Evolutionary conservation across 306 rosid species (phyloP), one percentile per base, ranked within the genome.

Genomic region (Corylus avellana): DNA sequence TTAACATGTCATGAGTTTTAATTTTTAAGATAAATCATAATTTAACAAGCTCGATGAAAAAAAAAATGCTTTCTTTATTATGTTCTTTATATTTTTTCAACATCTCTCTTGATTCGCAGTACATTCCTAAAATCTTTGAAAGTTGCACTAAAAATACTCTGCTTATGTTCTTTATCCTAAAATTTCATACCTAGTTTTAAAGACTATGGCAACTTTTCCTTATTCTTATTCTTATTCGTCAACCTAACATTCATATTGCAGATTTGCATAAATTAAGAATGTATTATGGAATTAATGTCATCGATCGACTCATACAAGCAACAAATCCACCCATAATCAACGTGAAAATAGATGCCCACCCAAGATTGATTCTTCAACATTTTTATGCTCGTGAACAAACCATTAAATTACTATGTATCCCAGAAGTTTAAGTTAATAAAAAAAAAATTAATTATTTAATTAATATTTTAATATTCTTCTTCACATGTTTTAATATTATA

Each of bases 191-290:
- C 13, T 80, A 14, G 8, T 64, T 62, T 46, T 22, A 54, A 73
- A 63, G 74, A 54, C 16, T 63, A n/a, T n/a, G 4, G 42, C 14
- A 55, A 6, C 32, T 44, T 79, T 73, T 73, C 18, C 37, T 49
- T 73, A 74, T 74, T 74, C 75, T 48, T 59, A 74, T 80, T 74
- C 75, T 48, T 59, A 66, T 50, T 44, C 29, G 12, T 67, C 79
- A 10, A 42, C 37, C 29, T 47, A 48, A 72, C 47, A 50, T 46
- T 57, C 46, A 57, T 73, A 3, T n/a, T 17, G 11, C 62, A n/a
- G 5, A 56, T 39, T 32, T 73, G 74, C 74, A 46, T 11, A 73
- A 2, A 32, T 32, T 32, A 39, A 63, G 78, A 22, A 32, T 27
- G 73, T 3, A 37, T 37, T 44, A 49, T 6, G 39, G 44, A 74